Percentiles rank a stretch among this genome's conserved stretches.
Conservation (phyloP, 1,284 basidiomycete species). For the Omphalotus olearius region DNA sequence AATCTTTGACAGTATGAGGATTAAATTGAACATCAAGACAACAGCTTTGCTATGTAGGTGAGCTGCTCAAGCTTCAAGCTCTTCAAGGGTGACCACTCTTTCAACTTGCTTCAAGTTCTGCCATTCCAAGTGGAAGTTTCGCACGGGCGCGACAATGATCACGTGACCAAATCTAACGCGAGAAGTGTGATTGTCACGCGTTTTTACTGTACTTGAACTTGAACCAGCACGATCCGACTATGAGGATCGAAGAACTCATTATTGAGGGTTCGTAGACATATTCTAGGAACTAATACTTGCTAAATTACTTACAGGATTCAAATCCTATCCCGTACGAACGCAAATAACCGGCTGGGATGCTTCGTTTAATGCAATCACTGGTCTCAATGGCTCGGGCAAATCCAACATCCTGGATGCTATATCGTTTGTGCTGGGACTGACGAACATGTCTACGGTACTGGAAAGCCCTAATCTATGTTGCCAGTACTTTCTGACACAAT, state of each 20-base stretch:
- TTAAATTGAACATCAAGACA: too few relatives aligned
- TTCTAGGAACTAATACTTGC: neutral
- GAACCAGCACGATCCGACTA: conserved; percentile 25
- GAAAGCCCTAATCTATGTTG: conserved; percentile 2
- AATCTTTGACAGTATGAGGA: too few relatives aligned
- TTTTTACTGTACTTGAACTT: too few relatives aligned
- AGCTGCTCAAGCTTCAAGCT: too few relatives aligned
- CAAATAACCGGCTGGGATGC: conserved; percentile 94
- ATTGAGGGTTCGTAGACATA: conserved; percentile 52
- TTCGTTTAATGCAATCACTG: conserved; percentile 97
- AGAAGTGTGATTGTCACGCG: neutral
- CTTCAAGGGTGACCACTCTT: too few relatives aligned
- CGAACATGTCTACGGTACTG: conserved; percentile 80
- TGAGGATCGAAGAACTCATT: conserved; percentile 82
- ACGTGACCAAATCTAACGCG: neutral
- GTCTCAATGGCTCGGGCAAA: conserved; percentile 92
- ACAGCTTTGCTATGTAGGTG: too few relatives aligned
- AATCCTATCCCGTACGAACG: conserved; percentile 94
- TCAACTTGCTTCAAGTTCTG: too few relatives aligned
- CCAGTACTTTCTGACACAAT: neutral
- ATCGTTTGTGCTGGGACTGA: conserved; percentile 96
- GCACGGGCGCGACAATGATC: too few relatives aligned
- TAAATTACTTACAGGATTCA: conserved; percentile 63
- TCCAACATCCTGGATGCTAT: conserved; percentile 98
- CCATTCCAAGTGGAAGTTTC: too few relatives aligned